These are phyloP conservation scores for Endoconidiophora laricicola DNA, from an alignment of 2,329 filamentous ascomycete genomes.

Conservation along the genomic window DNA sequence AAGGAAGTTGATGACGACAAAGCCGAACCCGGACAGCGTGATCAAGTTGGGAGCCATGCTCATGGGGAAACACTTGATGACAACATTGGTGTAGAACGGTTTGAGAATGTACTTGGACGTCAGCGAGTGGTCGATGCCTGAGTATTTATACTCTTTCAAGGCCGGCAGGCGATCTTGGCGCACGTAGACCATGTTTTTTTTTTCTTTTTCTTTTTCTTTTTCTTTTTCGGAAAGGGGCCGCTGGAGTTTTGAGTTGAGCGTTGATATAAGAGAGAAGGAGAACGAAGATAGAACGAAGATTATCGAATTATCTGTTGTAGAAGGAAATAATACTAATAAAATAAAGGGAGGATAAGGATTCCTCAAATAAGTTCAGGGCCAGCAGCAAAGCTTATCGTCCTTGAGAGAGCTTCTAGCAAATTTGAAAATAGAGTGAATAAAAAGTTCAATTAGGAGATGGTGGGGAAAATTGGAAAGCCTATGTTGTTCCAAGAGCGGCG, in stretches of 20 bases:
- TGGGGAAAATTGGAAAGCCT: too few species aligned
- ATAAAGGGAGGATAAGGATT: too few species aligned
- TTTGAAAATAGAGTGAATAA: too few species aligned
- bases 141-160: slow-evolving; percentile 92
- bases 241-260: too few species aligned
- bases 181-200: slow-evolving; percentile 69
- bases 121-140: slow-evolving; percentile 74
- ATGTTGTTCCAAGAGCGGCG: too few species aligned
- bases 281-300: too few species aligned
- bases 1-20: slow-evolving; percentile 76
- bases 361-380: too few species aligned
- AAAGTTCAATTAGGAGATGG: too few species aligned
- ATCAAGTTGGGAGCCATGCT: slow-evolving; percentile 84
- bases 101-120: slow-evolving; percentile 88
- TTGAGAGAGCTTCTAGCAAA: too few species aligned
- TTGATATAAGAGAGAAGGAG: too few species aligned
- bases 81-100: slow-evolving; percentile 90
- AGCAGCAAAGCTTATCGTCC: too few species aligned
- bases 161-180: slow-evolving; percentile 77
- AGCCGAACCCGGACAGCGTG: slow-evolving; percentile 77
- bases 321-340: not conserved
- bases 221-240: too few species aligned
- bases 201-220: slow-evolving; percentile 14
- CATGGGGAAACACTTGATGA: slow-evolving; percentile 90
- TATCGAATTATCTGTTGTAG: not conserved